phyloP scores from a whole-genome alignment of 345 rosid species.

The Microcos paniculata region DNA sequence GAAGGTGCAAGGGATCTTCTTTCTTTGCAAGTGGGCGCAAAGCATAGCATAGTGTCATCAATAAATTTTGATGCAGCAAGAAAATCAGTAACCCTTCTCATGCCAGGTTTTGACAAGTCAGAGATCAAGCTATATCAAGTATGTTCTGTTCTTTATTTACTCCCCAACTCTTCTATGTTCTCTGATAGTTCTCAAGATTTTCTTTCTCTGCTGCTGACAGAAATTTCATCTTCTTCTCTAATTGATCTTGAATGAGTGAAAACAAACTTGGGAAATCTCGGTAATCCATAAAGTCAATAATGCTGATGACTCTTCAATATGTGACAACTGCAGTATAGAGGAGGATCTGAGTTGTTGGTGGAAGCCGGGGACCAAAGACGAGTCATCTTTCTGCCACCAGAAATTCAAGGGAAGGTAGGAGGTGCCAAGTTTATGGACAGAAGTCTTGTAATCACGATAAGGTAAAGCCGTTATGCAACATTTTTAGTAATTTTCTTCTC shows the following conservation, averaged over 20 bases:
- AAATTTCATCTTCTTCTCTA: not conserved
- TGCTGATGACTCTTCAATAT: slow-evolving; percentile 4
- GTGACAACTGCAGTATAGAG: slow-evolving; percentile 69
- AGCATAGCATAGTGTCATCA: slow-evolving; percentile 31
- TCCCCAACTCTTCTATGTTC: slow-evolving; percentile 10
- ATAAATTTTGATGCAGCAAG: slow-evolving; percentile 57
- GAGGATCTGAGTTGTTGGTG: slow-evolving; percentile 82
- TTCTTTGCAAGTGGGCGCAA: slow-evolving; percentile 29
- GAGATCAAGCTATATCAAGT: slow-evolving; percentile 94
- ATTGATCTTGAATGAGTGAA: not conserved
- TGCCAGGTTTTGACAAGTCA: slow-evolving; percentile 93
- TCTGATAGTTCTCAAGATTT: slow-evolving; percentile 1
- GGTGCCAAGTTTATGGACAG: slow-evolving; percentile 77
- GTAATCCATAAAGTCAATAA: not conserved
- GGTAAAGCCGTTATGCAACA: slow-evolving; percentile 20
- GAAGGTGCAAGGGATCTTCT: slow-evolving; percentile 50
- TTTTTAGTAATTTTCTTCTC: not conserved
- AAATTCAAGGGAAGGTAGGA: slow-evolving; percentile 82
- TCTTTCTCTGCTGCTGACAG: not conserved
- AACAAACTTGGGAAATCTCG: not conserved
- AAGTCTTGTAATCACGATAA: slow-evolving; percentile 74
- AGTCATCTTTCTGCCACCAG: slow-evolving; percentile 59
- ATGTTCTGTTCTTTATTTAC: slow-evolving; percentile 19
- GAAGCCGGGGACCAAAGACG: slow-evolving; percentile 94
- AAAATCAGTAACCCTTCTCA: slow-evolving; percentile 67